Evolutionary conservation across 2,329 filamentous ascomycete genomes (phyloP).

Genomic region (Colletotrichum tropicicola): DNA sequence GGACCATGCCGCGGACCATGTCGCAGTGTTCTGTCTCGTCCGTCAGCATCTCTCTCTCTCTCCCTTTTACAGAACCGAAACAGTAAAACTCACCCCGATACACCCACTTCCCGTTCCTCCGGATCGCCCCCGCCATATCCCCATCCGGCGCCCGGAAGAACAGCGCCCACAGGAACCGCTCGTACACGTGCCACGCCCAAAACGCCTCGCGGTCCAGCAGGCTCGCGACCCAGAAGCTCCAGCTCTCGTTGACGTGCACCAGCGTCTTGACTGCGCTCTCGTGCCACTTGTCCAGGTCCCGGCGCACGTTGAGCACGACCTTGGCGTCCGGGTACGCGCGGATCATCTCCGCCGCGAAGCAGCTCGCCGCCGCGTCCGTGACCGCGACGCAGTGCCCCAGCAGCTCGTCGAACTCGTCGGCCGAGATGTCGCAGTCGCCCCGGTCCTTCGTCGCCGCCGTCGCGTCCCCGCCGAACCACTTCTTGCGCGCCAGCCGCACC

Average conservation of each 20-base stretch:
- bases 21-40: constrained; percentile 39
- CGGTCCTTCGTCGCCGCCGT: neutral
- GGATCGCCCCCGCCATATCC: constrained; percentile 36
- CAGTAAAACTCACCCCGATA: constrained; percentile 21
- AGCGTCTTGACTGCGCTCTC: constrained; percentile 39
- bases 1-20: constrained; percentile 44
- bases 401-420: constrained; percentile 38
- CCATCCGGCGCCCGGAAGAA: constrained; percentile 40
- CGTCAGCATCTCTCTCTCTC: neutral
- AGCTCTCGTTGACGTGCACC: constrained; percentile 33
- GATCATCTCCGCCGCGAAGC: constrained; percentile 49
- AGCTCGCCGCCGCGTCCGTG: constrained; percentile 49
- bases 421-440: constrained; percentile 22
- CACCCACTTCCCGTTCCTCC: constrained; percentile 39
- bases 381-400: constrained; percentile 44
- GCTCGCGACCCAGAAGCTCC: constrained; percentile 39
- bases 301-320: constrained; percentile 51
- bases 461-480: constrained; percentile 34
- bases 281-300: constrained; percentile 52
- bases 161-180: constrained; percentile 39
- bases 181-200: constrained; percentile 42
- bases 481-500: constrained; percentile 37
- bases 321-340: constrained; percentile 43
- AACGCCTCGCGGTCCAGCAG: constrained; percentile 40
- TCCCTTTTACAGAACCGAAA: neutral